Percentiles rank a stretch among this genome's conserved stretches.
These are phyloP conservation scores for Plasmodium inui DNA, from an alignment of 169 alveolate genomes.

Conservation along the genomic window DNA sequence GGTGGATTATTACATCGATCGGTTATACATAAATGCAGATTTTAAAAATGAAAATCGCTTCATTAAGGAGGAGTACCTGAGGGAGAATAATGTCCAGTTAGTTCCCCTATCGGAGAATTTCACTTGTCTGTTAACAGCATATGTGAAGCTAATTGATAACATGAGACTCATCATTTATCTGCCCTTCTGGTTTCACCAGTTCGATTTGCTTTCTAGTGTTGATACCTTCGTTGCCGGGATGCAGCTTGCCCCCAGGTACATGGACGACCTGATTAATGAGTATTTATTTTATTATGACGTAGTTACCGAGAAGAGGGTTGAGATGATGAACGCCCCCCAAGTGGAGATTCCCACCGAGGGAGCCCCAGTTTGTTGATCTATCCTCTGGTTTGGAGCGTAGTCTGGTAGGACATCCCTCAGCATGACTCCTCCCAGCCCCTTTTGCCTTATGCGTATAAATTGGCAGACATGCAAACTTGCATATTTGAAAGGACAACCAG, in stretches of 20 bases:
- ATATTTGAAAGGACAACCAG: background rate
- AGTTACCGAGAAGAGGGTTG: background rate
- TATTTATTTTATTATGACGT: slow-evolving; percentile 34
- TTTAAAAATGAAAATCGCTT: slow-evolving; percentile 24
- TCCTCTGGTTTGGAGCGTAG: background rate
- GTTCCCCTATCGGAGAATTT: slow-evolving; percentile 29
- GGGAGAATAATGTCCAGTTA: slow-evolving; percentile 41
- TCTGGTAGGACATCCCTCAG: background rate
- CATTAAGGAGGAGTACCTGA: slow-evolving; percentile 18
- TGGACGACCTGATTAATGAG: slow-evolving; percentile 32
- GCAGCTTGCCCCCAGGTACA: slow-evolving; percentile 21
- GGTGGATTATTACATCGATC: slow-evolving; percentile 21
- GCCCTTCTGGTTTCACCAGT: slow-evolving; percentile 36
- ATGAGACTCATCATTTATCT: slow-evolving; percentile 59
- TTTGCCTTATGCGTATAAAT: background rate
- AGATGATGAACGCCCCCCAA: background rate
- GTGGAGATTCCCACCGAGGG: background rate
- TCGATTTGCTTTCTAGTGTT: slow-evolving; percentile 32
- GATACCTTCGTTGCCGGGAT: slow-evolving; percentile 53
- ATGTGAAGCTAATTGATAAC: slow-evolving; percentile 24
- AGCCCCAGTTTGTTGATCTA: background rate
- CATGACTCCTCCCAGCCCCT: background rate
- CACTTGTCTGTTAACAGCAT: slow-evolving; percentile 58
- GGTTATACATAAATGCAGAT: slow-evolving; percentile 1
- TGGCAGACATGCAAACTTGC: background rate